Conservation (phyloP, 108 stramenopile genomes). For the Cyclotella sp. region DNA sequence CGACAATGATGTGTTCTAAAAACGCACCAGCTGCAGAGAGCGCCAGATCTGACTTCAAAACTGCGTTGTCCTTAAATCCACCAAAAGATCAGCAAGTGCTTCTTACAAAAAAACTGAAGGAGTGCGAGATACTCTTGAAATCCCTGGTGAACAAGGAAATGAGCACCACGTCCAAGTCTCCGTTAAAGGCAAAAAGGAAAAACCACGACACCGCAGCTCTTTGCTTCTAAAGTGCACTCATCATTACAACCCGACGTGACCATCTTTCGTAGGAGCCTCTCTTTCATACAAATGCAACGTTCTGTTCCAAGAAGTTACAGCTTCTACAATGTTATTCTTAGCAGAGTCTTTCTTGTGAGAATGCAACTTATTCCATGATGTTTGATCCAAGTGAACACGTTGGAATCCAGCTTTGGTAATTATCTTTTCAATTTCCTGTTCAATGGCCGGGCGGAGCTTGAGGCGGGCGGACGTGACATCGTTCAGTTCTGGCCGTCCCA, state of each 20-base stretch:
- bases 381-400: constrained; percentile 27
- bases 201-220: constrained; percentile 15
- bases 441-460: constrained; percentile 50
- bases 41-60: constrained; percentile 8
- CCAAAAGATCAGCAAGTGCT: constrained; percentile 5
- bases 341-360: background rate
- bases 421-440: constrained; percentile 54
- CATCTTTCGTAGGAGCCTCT: background rate
- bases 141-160: background rate
- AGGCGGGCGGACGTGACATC: constrained; percentile 49
- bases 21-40: background rate
- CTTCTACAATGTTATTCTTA: constrained; percentile 2
- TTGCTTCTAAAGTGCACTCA: too few relatives aligned
- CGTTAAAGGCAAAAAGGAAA: background rate
- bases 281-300: constrained; percentile 44
- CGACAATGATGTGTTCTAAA: background rate
- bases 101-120: constrained; percentile 1
- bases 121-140: constrained; percentile 8
- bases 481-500: constrained; percentile 54
- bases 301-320: constrained; percentile 45
- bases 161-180: background rate
- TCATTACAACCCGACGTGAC: background rate
- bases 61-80: constrained; percentile 16
- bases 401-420: constrained; percentile 40
- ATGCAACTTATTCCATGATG: background rate